These are phyloP conservation scores for Ceratocystis cubensis DNA, from an alignment of 2,329 filamentous ascomycete genomes.

Conservation along the genomic window DNA sequence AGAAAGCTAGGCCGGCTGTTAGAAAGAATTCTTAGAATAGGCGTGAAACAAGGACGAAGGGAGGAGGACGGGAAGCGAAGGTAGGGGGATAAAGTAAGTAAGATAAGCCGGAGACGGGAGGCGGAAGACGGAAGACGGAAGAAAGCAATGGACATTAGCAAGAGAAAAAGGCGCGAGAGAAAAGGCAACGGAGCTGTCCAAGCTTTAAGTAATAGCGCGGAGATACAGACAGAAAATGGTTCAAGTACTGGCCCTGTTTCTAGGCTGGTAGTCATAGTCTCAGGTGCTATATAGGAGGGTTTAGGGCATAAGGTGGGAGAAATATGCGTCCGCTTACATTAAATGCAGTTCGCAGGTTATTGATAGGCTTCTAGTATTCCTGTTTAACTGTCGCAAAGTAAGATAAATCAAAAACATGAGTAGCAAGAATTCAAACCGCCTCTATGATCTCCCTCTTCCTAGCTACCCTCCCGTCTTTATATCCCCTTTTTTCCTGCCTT, in stretches of 20 bases:
- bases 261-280: background rate
- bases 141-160: background rate
- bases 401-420: background rate
- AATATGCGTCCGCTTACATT: background rate
- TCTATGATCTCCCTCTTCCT: background rate
- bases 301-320: background rate
- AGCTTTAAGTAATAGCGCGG: background rate
- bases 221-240: background rate
- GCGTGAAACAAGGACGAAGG: conserved; percentile 1
- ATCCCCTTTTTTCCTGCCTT: background rate
- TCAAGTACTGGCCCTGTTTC: background rate
- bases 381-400: background rate
- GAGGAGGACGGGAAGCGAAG: background rate
- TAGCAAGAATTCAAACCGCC: background rate
- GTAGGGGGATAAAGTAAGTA: background rate
- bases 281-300: background rate
- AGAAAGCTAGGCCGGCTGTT: background rate
- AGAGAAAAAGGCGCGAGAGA: background rate
- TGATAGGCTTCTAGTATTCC: background rate
- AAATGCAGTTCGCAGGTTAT: background rate
- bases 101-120: background rate
- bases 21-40: background rate
- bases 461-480: background rate
- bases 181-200: background rate
- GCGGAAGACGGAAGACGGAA: background rate